Base-by-base conservation (phyloP, 2,329 filamentous ascomycete genomes). In the Daldinia sp. region DNA sequence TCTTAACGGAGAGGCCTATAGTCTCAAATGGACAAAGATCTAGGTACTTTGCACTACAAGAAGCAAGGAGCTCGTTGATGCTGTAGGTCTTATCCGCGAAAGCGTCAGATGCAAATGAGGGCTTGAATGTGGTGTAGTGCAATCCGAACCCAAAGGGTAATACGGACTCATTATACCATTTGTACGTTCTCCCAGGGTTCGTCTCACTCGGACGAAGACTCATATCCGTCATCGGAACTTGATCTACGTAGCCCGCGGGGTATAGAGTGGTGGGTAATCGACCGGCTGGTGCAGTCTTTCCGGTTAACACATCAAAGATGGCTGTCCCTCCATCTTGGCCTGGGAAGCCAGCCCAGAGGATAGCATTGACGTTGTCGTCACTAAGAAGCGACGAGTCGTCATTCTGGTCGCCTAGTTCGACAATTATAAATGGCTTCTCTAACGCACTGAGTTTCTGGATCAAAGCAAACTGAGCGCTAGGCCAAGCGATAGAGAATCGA, bases 301-400 rank as follows among this genome's bases (percentile, higher is more conserved):
- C 83, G 3, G 76, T 79, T 37, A 85, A 67, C 41, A 85, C 77
- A 59, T 85, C 77, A 50, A 84, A 73, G 7, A 85, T 70, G 0
- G 83, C 83, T 4, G 75, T 73, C 9, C 83, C 83, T 10, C 83
- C 83, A 55, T 81, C 79, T 73, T 85, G 83, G 2, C 83, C 82
- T 0, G 83, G 83, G 64, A 82, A 85, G 1, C 82, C 82, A 1
- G 76, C 80, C 82, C 83, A 85, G 0, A 85, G 49, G 0, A 85
- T 65, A 3, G 80, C 78, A 25, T 74, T 78, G 65, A 85, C 76
- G 55, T 81, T 80, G 1, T 70, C 60, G 57, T 83, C 82, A 10
- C 70, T 71, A 3, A 80, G 70, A 10, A 84, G 71, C 1, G 80
- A 75, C 3, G 78, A 74, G 41, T 76, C 76, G 64, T 85, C 83